Base-by-base conservation (phyloP, 2,329 filamentous ascomycete genomes). In the Botryotinia narcissicola region DNA sequence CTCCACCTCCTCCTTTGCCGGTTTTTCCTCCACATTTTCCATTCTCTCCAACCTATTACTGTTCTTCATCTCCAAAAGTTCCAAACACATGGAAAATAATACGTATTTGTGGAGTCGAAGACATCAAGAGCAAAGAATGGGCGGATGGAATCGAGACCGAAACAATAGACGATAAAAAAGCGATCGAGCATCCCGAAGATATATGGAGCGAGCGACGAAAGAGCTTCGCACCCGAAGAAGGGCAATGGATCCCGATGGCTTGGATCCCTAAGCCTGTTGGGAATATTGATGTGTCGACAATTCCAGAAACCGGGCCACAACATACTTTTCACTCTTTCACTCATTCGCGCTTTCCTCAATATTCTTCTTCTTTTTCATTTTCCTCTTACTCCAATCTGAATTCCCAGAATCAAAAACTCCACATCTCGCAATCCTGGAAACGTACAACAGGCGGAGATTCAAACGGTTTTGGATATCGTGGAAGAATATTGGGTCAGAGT, bases 191-290 rank as follows among this genome's bases (percentile, higher is more conserved):
- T 4, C n/a, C n/a, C n/a, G 51, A 57, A 18, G 8, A 57, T 9
- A 0, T 2, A n/a, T 51, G 63, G 46, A 25, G 9, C 35, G 20
- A 44, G 20, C 6, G 51, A 44, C 18, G 20, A 18, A 54, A 54
- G 20, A 54, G 46, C 20, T 40, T 64, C 25, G 18, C n/a, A n/a
- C 25, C 37, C 14, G 44, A 44, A 18, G 62, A 64, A 14, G 4
- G 1, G 10, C 7, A 44, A 14, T 75, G 67, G 66, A 71, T n/a
- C 35, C 73, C 75, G 8, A 75, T 76, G 71, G 74, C 76, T 5
- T 78, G 76, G 77, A 74, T 78, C n/a, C 75, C 76, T 5, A 72
- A 51, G 25, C 77, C 76, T 0, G 25, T 37, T 71, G 72, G 63
- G 64, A 74, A n/a, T 22, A 37, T 57, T 29, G n/a, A 57, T 18